Conservation (phyloP, 176 grass and related monocot genomes). For the Elaeis guineensis region DNA sequence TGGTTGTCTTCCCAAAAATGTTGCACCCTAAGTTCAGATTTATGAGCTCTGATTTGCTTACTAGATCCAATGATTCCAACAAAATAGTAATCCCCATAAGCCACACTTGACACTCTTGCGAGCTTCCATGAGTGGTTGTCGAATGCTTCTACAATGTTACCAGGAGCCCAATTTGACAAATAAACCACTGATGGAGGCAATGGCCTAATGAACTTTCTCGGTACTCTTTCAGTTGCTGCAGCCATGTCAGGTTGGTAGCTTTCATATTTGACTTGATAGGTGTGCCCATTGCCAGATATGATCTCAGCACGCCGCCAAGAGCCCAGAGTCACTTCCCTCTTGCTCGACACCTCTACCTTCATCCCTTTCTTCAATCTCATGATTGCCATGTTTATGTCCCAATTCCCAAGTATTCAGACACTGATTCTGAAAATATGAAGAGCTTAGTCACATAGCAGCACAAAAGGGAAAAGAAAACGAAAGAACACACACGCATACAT, state of each 20-base stretch:
- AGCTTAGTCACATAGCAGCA: too few relatives aligned
- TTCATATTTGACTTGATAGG: conserved; percentile 37
- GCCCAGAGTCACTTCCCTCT: conserved; percentile 1
- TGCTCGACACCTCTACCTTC: conserved; percentile 38
- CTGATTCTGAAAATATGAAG: too few relatives aligned
- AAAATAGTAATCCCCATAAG: conserved; percentile 5
- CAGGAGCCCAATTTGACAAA: conserved; percentile 18
- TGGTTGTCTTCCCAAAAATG: conserved; percentile 14
- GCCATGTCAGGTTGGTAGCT: not conserved
- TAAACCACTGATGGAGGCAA: conserved; percentile 17
- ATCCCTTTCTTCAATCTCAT: conserved; percentile 47
- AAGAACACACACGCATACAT: too few relatives aligned
- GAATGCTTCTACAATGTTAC: conserved; percentile 44
- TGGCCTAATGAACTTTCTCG: conserved; percentile 39
- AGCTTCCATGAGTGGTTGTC: conserved; percentile 41
- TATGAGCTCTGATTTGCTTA: conserved; percentile 1
- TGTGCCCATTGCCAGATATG: conserved; percentile 47
- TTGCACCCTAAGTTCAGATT: conserved; percentile 3
- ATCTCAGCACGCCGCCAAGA: conserved; percentile 56
- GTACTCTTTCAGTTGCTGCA: conserved; percentile 22
- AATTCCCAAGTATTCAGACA: too few relatives aligned
- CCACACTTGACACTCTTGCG: conserved; percentile 15
- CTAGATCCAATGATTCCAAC: conserved; percentile 32
- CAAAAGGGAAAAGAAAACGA: too few relatives aligned
- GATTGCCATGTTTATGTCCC: not conserved